A percentile compares a stretch with the other conserved stretches of the same genome.
Conservation (phyloP, 176 grass and related monocot species). For the Oryza coarctata region DNA sequence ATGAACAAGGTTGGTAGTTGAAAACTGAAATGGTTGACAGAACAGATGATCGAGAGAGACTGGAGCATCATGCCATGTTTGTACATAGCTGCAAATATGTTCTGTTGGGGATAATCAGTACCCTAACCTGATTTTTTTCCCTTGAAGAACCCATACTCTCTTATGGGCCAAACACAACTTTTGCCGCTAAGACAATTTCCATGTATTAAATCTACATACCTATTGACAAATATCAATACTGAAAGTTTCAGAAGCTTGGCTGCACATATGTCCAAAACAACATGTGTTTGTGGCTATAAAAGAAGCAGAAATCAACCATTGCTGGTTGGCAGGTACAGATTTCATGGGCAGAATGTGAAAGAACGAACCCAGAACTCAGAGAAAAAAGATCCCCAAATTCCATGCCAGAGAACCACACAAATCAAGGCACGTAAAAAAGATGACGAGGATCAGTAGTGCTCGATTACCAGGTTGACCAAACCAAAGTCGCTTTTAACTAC, state of each 20-base stretch:
- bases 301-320: not conserved
- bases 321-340: not conserved
- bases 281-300: not conserved
- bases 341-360: not conserved
- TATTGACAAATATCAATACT: not conserved
- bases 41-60: not conserved
- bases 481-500: conserved; percentile 24
- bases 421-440: not conserved
- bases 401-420: not conserved
- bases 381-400: not conserved
- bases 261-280: not conserved
- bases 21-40: not conserved
- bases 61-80: conserved; percentile 1
- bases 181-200: not conserved
- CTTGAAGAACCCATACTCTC: not conserved
- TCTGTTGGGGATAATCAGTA: not conserved
- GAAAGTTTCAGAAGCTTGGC: not conserved
- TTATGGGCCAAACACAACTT: not conserved
- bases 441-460: not conserved
- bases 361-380: no score
- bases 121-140: not conserved
- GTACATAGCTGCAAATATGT: not conserved
- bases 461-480: conserved; percentile 27
- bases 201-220: not conserved
- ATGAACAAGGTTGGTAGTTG: conserved; percentile 17